A percentile compares a stretch with the other conserved stretches of the same genome.
Evolutionary conservation across 2,329 filamentous ascomycete species (phyloP).

Genomic region (Lecanoromycetidae sp.): DNA sequence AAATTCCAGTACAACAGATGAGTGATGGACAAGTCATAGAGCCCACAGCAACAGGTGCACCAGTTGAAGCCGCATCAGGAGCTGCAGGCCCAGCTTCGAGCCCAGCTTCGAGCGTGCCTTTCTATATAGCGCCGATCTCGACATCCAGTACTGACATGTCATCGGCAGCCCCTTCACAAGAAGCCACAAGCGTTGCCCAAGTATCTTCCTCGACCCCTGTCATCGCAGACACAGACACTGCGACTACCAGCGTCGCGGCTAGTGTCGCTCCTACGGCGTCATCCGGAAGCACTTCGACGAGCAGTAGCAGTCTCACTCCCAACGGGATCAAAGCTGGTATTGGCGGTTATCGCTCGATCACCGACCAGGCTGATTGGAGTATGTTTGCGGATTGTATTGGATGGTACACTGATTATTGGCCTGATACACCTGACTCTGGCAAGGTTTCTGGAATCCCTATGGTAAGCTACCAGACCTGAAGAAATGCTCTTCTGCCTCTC

Average conservation of each 20-base stretch:
- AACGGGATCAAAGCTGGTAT: background rate
- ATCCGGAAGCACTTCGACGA: background rate
- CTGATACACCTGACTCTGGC: slow-evolving; percentile 8
- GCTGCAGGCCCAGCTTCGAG: too few species aligned
- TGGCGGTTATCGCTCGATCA: background rate
- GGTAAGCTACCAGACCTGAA: background rate
- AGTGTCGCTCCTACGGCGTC: background rate
- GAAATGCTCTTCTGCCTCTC: background rate
- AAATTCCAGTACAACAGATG: too few species aligned
- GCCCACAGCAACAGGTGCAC: background rate
- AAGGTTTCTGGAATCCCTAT: background rate
- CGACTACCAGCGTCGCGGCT: background rate
- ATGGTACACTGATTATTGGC: slow-evolving; percentile 24
- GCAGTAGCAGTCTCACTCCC: background rate
- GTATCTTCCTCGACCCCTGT: background rate
- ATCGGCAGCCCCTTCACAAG: background rate
- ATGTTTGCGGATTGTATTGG: slow-evolving; percentile 20
- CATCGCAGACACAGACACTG: background rate
- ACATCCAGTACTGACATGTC: too few species aligned
- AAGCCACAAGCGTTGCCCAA: background rate
- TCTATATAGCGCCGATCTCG: too few species aligned
- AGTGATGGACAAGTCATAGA: too few species aligned
- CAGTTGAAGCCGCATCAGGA: background rate
- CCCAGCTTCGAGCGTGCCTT: too few species aligned
- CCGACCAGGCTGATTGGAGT: slow-evolving; percentile 12